Conservation (phyloP, 2,329 filamentous ascomycete species). For the Clarireedia homoeocarpa region DNA sequence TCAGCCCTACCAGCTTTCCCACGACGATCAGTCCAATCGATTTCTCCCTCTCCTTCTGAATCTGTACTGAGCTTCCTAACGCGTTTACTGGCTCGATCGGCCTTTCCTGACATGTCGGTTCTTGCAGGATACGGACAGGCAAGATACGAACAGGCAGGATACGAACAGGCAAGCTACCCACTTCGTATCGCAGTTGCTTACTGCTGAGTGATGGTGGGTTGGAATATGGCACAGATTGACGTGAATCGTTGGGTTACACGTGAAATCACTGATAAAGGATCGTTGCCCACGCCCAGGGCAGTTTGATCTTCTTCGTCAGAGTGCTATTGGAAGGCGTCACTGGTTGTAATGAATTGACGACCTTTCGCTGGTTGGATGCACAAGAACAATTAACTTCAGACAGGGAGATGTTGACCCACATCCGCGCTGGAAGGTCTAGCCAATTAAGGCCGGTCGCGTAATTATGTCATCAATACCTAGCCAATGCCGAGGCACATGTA, state of each 20-base stretch:
- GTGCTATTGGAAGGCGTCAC: not conserved
- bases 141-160: not conserved
- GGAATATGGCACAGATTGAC: not conserved
- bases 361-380: not conserved
- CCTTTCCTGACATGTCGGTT: constrained; percentile 19
- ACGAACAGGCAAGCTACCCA: not conserved
- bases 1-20: constrained; percentile 17
- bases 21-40: constrained; percentile 18
- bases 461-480: constrained; percentile 16
- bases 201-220: not conserved
- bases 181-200: not conserved
- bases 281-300: not conserved
- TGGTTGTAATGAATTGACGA: not conserved
- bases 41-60: constrained; percentile 21
- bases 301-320: not conserved
- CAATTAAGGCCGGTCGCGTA: not conserved
- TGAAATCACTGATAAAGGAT: not conserved
- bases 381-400: no score
- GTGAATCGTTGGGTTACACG: not conserved
- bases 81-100: constrained; percentile 23
- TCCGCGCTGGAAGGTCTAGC: not conserved
- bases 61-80: constrained; percentile 25
- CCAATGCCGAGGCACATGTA: constrained; percentile 8
- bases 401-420: not conserved
- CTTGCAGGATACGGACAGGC: not conserved